Evolutionary conservation across 805 yeast genomes (phyloP), one percentile per base, ranked within the genome.

Genomic region (Metschnikowia orientalis): DNA sequence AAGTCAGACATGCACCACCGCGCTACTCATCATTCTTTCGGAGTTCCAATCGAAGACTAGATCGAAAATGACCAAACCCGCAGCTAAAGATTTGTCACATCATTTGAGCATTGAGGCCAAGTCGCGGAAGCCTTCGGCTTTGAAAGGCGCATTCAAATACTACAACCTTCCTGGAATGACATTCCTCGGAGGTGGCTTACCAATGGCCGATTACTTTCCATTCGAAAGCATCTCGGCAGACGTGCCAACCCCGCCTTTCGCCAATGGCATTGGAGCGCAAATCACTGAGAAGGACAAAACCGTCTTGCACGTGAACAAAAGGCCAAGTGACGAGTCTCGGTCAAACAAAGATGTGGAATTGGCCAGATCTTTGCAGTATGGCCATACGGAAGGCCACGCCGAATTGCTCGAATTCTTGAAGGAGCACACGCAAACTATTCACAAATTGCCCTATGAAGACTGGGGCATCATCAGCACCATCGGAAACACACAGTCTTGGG

Each of bases 111-210:
- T 66, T 4, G 97, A 90, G 63, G 77, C 96, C 23, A 71, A 71
- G 42, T 63, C 81, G 10, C 81, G 97, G 65, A 64, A 71, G 30
- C 76, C 81, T 21, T 87, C 96, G 8, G 81, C 86, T 9, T 72
- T 90, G 61, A 90, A 92, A 64, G 63, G 77, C 23, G 94, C 95
- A 11, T 86, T 90, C 69, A 78, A 77, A 54, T 81, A 83, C 66
- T 81, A 67, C 52, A 65, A 67, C 26, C 71, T 75, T 43, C 95
- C 95, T 20, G 76, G 80, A 33, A 69, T 92, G 53, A 79, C 87
- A 36, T 89, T 88, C 55, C 73, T 90, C 35, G 97, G 97, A 35
- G 98, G 97, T 50, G 98, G 98, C 6, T 73, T 90, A 48, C 98
- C 98, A 9, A 65, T 86, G 56, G 67, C 95, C 16, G 90, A 83